A percentile compares a stretch with the other conserved stretches of the same genome.
Evolutionary conservation across 2,329 filamentous ascomycete genomes (phyloP).

Genomic region (Cladophialophora immunda): DNA sequence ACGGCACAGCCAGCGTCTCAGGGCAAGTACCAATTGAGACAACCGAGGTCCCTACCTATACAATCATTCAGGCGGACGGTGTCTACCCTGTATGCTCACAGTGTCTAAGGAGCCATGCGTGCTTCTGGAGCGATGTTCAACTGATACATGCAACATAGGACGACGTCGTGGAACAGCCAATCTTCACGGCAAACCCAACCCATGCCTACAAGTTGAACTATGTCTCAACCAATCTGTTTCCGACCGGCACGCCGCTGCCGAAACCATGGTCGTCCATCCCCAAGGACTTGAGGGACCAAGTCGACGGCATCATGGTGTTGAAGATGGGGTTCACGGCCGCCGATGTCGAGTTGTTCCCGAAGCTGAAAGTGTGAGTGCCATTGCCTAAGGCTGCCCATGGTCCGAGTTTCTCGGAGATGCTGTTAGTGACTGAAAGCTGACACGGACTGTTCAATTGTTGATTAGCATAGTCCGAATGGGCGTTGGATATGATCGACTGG

Average conservation of each 20-base stretch:
- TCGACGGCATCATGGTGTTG: slow-evolving; percentile 38
- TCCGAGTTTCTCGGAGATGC: not conserved
- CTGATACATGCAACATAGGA: slow-evolving; percentile 25
- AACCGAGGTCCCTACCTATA: slow-evolving; percentile 30
- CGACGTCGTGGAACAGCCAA: slow-evolving; percentile 36
- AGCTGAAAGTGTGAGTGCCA: slow-evolving; percentile 37
- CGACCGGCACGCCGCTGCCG: slow-evolving; percentile 24
- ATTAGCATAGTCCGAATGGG: slow-evolving; percentile 39
- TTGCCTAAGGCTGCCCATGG: no score
- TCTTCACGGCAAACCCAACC: slow-evolving; percentile 30
- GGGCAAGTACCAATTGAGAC: not conserved
- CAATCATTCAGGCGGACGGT: slow-evolving; percentile 40
- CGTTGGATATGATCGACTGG: slow-evolving; percentile 39
- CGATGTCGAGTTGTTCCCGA: slow-evolving; percentile 37
- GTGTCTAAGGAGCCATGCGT: not conserved
- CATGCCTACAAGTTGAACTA: slow-evolving; percentile 37
- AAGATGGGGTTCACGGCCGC: slow-evolving; percentile 37
- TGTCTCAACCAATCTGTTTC: slow-evolving; percentile 32
- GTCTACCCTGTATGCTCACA: slow-evolving; percentile 35
- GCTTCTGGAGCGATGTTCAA: not conserved
- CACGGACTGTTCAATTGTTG: not conserved
- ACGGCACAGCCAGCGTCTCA: not conserved
- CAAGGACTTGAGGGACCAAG: slow-evolving; percentile 34
- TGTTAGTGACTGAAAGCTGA: not conserved
- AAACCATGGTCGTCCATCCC: slow-evolving; percentile 37